phyloP scores from a whole-genome alignment of 768 basidiomycete genomes.

The Tricholoma saponaceum region DNA sequence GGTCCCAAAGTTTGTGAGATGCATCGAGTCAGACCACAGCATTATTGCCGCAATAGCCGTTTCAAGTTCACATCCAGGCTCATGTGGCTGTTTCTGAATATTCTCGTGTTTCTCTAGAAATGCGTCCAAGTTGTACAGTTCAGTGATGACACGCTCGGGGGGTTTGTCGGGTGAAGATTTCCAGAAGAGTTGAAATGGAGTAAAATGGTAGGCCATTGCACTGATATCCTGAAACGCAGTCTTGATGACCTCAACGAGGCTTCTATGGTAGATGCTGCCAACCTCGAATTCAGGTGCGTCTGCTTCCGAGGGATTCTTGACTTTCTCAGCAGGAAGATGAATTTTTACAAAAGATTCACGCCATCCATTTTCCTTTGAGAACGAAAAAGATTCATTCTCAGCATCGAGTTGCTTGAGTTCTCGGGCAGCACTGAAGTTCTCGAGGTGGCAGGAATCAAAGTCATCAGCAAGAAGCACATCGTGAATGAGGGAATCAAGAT shows the following conservation, averaged over 20 bases:
- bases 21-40: conserved; percentile 25
- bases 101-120: conserved; percentile 12
- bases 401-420: background rate
- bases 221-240: conserved; percentile 11
- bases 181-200: conserved; percentile 2
- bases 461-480: background rate
- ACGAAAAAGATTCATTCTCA: background rate
- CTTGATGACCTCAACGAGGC: conserved; percentile 10
- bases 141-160: background rate
- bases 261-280: conserved; percentile 1
- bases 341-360: background rate
- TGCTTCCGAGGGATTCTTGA: background rate
- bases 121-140: conserved; percentile 14
- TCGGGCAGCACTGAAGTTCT: background rate
- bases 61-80: conserved; percentile 16
- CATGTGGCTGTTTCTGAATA: conserved; percentile 8
- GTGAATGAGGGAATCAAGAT: background rate
- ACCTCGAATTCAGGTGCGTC: background rate
- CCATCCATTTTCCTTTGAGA: background rate
- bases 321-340: conserved; percentile 1
- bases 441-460: background rate
- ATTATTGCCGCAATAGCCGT: conserved; percentile 23
- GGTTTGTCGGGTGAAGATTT: background rate
- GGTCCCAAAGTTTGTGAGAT: conserved; percentile 30
- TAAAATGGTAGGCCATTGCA: conserved; percentile 6